Evolutionary conservation across 2,329 filamentous ascomycete species (phyloP).

Genomic region (Ascochyta lentis): DNA sequence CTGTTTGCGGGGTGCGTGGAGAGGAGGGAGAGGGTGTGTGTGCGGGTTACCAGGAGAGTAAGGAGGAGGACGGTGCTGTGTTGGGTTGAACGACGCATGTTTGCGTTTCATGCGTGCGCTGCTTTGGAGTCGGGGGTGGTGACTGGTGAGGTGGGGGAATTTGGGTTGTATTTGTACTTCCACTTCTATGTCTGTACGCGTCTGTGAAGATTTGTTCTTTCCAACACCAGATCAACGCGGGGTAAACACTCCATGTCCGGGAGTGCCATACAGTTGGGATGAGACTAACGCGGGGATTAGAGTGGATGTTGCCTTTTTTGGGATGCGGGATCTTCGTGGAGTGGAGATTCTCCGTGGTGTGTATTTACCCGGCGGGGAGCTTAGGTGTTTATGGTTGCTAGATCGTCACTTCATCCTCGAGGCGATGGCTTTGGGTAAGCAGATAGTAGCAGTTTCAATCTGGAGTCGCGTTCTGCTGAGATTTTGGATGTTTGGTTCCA

Average conservation of each 20-base stretch:
- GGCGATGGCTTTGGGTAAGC: too few relatives aligned
- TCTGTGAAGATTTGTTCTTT: too few relatives aligned
- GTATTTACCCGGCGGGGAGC: neutral
- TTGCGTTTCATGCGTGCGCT: too few relatives aligned
- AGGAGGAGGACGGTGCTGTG: too few relatives aligned
- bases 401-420: too few relatives aligned
- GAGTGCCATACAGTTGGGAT: neutral
- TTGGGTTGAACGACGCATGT: too few relatives aligned
- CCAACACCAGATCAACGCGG: neutral
- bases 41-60: neutral
- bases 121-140: neutral
- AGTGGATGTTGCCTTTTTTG: constrained; percentile 1
- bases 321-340: neutral
- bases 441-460: too few relatives aligned
- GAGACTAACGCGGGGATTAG: neutral
- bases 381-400: too few relatives aligned
- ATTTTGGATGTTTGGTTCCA: too few relatives aligned
- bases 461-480: too few relatives aligned
- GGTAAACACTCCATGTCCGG: neutral
- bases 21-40: constrained; percentile 17
- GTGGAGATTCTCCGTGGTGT: constrained; percentile 5
- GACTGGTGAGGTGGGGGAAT: neutral
- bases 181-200: neutral
- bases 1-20: constrained; percentile 26
- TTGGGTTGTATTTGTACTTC: neutral